Conservation (phyloP, 2,329 filamentous ascomycete genomes). For the Colletotrichum sp. region DNA sequence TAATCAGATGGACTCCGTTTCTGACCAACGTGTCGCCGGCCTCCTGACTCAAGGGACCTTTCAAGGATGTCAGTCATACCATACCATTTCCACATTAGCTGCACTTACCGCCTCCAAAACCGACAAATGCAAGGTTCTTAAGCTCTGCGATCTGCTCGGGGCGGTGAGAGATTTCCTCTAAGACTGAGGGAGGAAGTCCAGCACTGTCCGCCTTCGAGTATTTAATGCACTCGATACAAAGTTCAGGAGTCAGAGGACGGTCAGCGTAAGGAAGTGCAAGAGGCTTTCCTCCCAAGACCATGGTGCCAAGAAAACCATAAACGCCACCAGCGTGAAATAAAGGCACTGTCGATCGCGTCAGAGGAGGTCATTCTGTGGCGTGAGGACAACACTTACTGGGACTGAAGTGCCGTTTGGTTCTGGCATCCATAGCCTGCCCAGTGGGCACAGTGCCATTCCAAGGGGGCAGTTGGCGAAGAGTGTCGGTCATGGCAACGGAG, state of each 20-base stretch:
- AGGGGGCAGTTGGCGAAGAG: neutral
- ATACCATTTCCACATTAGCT: neutral
- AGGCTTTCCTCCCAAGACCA: conserved; percentile 31
- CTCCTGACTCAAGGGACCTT: conserved; percentile 31
- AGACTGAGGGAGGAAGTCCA: conserved; percentile 40
- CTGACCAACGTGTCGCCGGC: conserved; percentile 41
- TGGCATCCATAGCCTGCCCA: conserved; percentile 35
- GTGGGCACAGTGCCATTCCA: conserved; percentile 20
- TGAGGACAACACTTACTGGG: neutral
- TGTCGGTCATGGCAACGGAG: conserved; percentile 38
- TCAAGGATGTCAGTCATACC: neutral
- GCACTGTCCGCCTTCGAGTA: conserved; percentile 28
- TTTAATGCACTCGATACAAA: conserved; percentile 34
- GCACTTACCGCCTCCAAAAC: conserved; percentile 40
- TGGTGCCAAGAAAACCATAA: conserved; percentile 24
- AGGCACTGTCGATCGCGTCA: conserved; percentile 31
- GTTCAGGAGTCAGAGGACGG: conserved; percentile 37
- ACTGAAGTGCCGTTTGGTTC: neutral
- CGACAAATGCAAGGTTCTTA: conserved; percentile 34
- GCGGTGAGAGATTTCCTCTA: conserved; percentile 46
- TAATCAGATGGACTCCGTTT: conserved; percentile 36
- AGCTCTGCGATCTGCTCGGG: conserved; percentile 34
- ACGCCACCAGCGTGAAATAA: conserved; percentile 43
- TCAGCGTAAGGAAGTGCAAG: conserved; percentile 33
- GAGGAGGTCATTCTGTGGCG: neutral